Percentiles rank a stretch among this genome's conserved stretches.
Conservation (phyloP, 306 rosid genomes). For the Acmispon strigosus region DNA sequence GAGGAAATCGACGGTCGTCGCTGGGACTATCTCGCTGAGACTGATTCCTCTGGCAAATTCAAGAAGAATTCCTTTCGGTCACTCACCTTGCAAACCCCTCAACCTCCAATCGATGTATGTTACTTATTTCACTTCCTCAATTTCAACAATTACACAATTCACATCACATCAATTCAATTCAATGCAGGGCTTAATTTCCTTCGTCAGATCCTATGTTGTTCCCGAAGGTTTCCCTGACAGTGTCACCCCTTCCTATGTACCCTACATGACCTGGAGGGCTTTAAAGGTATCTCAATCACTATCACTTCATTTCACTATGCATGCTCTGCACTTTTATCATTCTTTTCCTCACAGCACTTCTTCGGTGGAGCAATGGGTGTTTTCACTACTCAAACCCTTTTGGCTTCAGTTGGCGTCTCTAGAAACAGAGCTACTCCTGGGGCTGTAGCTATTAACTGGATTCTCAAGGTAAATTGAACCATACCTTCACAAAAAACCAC, state of each 20-base stretch:
- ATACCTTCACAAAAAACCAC: too few species aligned
- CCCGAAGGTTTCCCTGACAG: constrained; percentile 94
- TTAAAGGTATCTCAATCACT: too few species aligned
- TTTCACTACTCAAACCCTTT: constrained; percentile 89
- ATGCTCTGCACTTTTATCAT: too few species aligned
- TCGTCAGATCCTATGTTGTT: constrained; percentile 84
- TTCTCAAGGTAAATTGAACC: constrained; percentile 99
- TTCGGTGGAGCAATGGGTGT: constrained; percentile 99
- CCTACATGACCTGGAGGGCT: constrained; percentile 97
- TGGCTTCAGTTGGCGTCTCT: constrained; percentile 84
- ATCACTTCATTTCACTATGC: too few species aligned
- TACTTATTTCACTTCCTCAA: too few species aligned
- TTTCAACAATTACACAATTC: too few species aligned
- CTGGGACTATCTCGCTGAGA: constrained; percentile 81
- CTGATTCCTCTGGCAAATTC: constrained; percentile 38
- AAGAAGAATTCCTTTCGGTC: constrained; percentile 66
- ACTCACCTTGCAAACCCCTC: constrained; percentile 58
- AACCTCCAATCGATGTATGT: constrained; percentile 54
- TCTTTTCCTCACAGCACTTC: too few species aligned
- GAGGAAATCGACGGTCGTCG: constrained; percentile 88
- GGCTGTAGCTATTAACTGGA: constrained; percentile 96
- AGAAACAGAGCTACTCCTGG: constrained; percentile 64
- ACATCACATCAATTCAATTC: too few species aligned
- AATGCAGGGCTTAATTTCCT: constrained; percentile 69
- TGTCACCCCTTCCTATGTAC: constrained; percentile 86